phyloP scores from a whole-genome alignment of 306 rosid species.

The Notholithocarpus densiflorus region DNA sequence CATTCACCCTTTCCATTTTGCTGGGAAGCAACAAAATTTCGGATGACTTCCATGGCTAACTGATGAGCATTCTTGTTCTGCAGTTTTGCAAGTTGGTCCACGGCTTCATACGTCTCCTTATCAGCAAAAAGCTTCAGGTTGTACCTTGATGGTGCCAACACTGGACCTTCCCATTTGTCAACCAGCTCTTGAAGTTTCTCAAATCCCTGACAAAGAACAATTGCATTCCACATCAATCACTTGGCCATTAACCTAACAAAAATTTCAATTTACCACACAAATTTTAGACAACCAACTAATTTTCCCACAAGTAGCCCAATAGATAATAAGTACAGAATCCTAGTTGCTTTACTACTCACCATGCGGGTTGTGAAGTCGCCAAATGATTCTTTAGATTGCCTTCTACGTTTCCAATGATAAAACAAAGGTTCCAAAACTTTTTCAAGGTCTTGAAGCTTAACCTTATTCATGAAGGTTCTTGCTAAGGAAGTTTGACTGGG shows the following conservation, averaged over 20 bases:
- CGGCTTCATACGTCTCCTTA: conserved; percentile 77
- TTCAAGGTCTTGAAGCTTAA: conserved; percentile 88
- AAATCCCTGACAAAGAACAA: conserved; percentile 65
- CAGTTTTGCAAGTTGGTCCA: conserved; percentile 68
- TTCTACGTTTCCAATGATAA: conserved; percentile 81
- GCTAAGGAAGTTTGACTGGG: conserved; percentile 79
- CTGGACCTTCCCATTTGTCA: conserved; percentile 92
- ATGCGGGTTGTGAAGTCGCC: conserved; percentile 72
- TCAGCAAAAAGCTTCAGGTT: conserved; percentile 86
- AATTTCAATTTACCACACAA: background rate
- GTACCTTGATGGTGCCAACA: conserved; percentile 51
- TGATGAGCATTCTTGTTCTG: conserved; percentile 92
- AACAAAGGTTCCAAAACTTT: conserved; percentile 88
- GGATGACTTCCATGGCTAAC: conserved; percentile 83
- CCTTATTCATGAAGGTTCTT: conserved; percentile 81
- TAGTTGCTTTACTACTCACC: conserved; percentile 42
- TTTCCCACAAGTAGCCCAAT: background rate
- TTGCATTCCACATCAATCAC: conserved; percentile 14
- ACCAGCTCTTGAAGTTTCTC: conserved; percentile 71
- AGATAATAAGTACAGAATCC: background rate
- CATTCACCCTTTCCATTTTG: conserved; percentile 77
- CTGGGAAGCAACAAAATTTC: conserved; percentile 76
- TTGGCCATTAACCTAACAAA: background rate
- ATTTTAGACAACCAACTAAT: background rate
- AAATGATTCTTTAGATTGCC: conserved; percentile 92